phyloP scores from a whole-genome alignment of 169 alveolate species.

The Eimeria zaria region DNA sequence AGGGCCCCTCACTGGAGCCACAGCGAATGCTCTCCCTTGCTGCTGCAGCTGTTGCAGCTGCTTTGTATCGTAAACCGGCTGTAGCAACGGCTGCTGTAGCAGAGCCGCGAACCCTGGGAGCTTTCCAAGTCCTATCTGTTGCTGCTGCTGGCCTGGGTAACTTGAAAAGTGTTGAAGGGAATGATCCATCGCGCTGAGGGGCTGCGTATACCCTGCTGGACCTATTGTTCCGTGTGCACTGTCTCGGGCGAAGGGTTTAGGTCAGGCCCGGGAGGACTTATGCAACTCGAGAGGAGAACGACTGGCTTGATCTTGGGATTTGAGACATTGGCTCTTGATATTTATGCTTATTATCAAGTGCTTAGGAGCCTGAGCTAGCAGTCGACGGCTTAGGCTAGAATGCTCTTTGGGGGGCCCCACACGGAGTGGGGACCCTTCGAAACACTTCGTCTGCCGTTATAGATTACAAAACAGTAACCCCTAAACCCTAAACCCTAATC shows the following conservation, averaged over 20 bases:
- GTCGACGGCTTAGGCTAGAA: not conserved
- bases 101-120: conserved; percentile 6
- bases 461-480: not conserved
- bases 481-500: not conserved
- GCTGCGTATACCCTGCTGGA: not conserved
- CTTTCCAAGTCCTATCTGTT: not conserved
- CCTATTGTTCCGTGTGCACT: not conserved
- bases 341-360: not conserved
- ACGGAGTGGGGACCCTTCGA: not conserved
- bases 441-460: too few relatives aligned
- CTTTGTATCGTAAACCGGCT: conserved; percentile 16
- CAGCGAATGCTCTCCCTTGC: conserved; percentile 60
- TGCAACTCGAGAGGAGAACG: not conserved
- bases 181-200: not conserved
- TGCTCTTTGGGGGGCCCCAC: conserved; percentile 17
- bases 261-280: not conserved
- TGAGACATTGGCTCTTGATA: not conserved
- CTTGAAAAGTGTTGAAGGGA: not conserved
- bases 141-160: not conserved
- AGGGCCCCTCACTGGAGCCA: conserved; percentile 48
- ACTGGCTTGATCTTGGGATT: not conserved
- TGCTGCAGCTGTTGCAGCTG: conserved; percentile 59
- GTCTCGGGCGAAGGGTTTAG: not conserved
- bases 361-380: not conserved
- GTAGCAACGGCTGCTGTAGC: conserved; percentile 58